phyloP scores from a whole-genome alignment of 176 grass and related monocot genomes.

The Cymbopogon citratus region DNA sequence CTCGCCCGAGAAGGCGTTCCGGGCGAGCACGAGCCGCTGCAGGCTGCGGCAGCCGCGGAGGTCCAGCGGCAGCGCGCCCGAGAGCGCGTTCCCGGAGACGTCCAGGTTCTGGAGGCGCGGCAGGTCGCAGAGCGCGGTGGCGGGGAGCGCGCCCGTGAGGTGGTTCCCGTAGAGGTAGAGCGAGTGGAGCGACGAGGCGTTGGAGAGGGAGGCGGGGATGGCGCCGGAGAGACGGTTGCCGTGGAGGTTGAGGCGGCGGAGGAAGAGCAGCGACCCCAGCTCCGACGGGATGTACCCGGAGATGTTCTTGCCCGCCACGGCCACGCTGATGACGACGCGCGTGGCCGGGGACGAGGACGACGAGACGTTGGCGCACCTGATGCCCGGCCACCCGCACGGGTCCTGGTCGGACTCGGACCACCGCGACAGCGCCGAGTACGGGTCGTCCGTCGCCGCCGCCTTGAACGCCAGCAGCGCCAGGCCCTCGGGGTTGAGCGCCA shows the following conservation, averaged over 20 bases:
- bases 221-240: conserved; percentile 57
- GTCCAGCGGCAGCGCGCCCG: conserved; percentile 40
- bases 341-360: neutral
- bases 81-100: conserved; percentile 66
- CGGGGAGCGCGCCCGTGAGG: conserved; percentile 56
- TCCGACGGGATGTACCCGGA: conserved; percentile 80
- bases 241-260: conserved; percentile 86
- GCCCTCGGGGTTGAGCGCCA: conserved; percentile 60
- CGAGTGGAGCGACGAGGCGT: conserved; percentile 86
- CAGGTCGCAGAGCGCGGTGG: conserved; percentile 46
- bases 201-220: conserved; percentile 54
- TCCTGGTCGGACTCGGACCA: conserved; percentile 58
- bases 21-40: conserved; percentile 52
- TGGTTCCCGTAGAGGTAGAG: conserved; percentile 72
- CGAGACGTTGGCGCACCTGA: conserved; percentile 65
- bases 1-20: conserved; percentile 53
- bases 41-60: conserved; percentile 60
- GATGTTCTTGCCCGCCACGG: conserved; percentile 74
- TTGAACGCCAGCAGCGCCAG: conserved; percentile 79
- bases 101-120: conserved; percentile 78
- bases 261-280: conserved; percentile 75
- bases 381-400: conserved; percentile 73
- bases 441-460: conserved; percentile 69
- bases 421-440: conserved; percentile 26
- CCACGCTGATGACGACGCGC: conserved; percentile 51